Evolutionary conservation across 75 land plant species (phyloP), one percentile per base, ranked within the genome.

Genomic region (Chamaecyparis obtusa): DNA sequence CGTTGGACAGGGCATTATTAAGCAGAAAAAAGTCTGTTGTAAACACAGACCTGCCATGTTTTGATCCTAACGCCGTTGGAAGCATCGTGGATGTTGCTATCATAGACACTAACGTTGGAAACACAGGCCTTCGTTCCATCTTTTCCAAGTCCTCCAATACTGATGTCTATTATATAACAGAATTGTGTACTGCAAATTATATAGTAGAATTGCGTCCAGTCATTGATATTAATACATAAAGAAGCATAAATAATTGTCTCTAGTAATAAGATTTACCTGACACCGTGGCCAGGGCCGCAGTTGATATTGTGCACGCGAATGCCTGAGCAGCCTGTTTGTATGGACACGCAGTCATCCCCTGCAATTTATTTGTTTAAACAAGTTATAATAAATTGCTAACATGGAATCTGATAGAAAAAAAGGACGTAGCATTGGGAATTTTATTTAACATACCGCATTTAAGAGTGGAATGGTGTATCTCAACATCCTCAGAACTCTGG

Each of bases 401-500:
- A 32, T 33, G 4, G 33, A 10, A 74, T 9, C 13, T 74, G 14
- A 74, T 39, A 32, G 0, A 9, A 74, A 0, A 67, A 5, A 27
- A 2, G 30, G 24, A 13, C 2, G 0, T 1, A 49, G 13, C 51
- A 81, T 2, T 17, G 24, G 37, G 27, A 81, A 14, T 24, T 8
- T 6, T 80, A 27, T 81, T 7, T 14, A 1, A 0, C n/a, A 10
- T 92, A 96, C 98, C 97, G 64, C 88, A 87, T 69, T 77, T 92
- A 24, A 97, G 89, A 67, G 37, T 77, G 55, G 93, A 94, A 75
- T 93, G 86, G 21, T 86, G 85, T 56, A 97, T 94, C 84, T 86
- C 92, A 0, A 93, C 96, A 54, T 92, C 87, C 78, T 64, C 86
- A 17, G 96, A 91, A 85, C 94, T 92, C 69, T 92, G 95, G 54